Conservation (phyloP, 768 basidiomycete species). For the Mycena chlorophos region DNA sequence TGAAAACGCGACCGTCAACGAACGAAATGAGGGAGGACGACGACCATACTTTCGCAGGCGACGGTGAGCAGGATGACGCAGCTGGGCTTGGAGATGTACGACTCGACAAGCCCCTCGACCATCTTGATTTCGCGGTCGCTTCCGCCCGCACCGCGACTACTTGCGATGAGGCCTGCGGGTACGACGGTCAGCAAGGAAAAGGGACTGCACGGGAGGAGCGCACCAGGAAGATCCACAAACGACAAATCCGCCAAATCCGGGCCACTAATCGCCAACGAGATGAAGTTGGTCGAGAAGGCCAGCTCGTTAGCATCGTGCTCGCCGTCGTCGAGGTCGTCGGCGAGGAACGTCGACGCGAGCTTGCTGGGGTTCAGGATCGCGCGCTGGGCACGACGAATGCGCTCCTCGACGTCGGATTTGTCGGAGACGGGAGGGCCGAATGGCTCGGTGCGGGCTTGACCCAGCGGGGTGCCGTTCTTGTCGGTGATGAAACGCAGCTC, state of each 20-base stretch:
- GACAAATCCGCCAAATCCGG: slow-evolving; percentile 62
- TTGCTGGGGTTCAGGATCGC: slow-evolving; percentile 63
- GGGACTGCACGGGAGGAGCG: neutral
- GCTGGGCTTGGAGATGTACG: slow-evolving; percentile 61
- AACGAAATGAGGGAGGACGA: neutral
- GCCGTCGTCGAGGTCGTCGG: slow-evolving; percentile 33
- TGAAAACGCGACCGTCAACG: slow-evolving; percentile 27
- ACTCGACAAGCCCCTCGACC: slow-evolving; percentile 54
- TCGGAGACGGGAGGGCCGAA: slow-evolving; percentile 54
- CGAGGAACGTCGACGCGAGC: slow-evolving; percentile 37
- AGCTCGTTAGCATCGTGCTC: slow-evolving; percentile 23
- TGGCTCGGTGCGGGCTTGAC: slow-evolving; percentile 37
- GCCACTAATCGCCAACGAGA: slow-evolving; percentile 60
- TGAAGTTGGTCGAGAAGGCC: slow-evolving; percentile 57
- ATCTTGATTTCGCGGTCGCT: slow-evolving; percentile 58
- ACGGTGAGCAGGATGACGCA: slow-evolving; percentile 62
- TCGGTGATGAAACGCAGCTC: slow-evolving; percentile 49
- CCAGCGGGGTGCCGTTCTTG: slow-evolving; percentile 36
- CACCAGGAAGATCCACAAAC: slow-evolving; percentile 65
- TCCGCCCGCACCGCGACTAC: slow-evolving; percentile 39
- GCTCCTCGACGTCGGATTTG: slow-evolving; percentile 59
- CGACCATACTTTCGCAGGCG: slow-evolving; percentile 57
- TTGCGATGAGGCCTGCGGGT: slow-evolving; percentile 57
- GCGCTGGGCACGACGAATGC: slow-evolving; percentile 63
- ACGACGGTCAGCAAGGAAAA: neutral